Evolutionary conservation across 352 stramenopile genomes (phyloP), one percentile per base, ranked within the genome.

Genomic region (Phytophthora constricta): DNA sequence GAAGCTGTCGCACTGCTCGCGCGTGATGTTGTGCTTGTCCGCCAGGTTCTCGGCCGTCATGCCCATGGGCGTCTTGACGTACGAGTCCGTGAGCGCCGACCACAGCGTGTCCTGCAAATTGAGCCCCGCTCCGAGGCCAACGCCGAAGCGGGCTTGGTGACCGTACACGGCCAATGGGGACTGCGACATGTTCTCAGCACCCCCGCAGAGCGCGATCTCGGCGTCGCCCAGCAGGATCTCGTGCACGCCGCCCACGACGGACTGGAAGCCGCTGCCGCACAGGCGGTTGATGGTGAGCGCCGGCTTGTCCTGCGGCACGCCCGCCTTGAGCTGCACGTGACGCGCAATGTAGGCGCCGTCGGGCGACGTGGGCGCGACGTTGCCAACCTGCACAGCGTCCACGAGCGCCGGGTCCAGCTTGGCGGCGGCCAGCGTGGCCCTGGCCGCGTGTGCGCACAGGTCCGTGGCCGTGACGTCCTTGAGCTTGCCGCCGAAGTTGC

Each of bases 21-120:
- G 86, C 41, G 89, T 91, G 74, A 99, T 98, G 48, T 70, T 76
- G 81, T 98, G 97, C 78, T 99, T 91, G 43, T 92, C 92, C 0
- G 93, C 97, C n/a, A 99, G 70, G 81, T 99, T 99, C 69, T 99
- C 98, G 27, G 97, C 97, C 50, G 98, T 99, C 64, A 99, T 93
- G 46, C 96, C 98, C 98, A 99, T 99, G 1, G 97, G 96, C 58
- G 92, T 96, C 58, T 96, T 92, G 39, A 85, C 85, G 79, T 98
- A 91, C 57, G 89, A 92, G 82, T 99, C 97, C 11, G 97, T 99
- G 5, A 99, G 80, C 37, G 95, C 97, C 63, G 97, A 94, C 97
- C 97, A 99, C 23, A 99, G 82, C 51, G 89, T 92, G 80, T 99
- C 97, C 65, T 98, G 83, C 65, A 99, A 80, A 62, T 98, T 90